These are phyloP conservation scores for Blastobotrys buckinghamii DNA, from an alignment of 1,139 yeast species.

Conservation along the genomic window DNA sequence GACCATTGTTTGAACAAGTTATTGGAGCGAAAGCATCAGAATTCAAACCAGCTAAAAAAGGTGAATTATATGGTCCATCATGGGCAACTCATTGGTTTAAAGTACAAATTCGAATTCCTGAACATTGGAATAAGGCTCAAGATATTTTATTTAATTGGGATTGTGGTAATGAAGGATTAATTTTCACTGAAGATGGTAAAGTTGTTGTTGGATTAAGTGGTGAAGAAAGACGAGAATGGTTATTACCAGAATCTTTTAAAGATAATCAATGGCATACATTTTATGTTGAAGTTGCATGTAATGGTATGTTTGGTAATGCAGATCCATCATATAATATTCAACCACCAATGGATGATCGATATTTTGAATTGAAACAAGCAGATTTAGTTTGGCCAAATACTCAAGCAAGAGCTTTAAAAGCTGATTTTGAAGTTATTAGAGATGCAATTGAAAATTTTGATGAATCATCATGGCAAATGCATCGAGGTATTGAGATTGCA, in stretches of 20 bases:
- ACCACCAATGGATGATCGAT: slow-evolving; percentile 63
- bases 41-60: slow-evolving; percentile 58
- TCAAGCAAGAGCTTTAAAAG: slow-evolving; percentile 70
- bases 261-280: slow-evolving; percentile 45
- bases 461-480: slow-evolving; percentile 70
- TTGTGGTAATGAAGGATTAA: slow-evolving; percentile 76
- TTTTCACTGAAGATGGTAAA: slow-evolving; percentile 59
- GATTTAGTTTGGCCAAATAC: slow-evolving; percentile 80
- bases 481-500: slow-evolving; percentile 70
- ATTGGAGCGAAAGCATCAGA: slow-evolving; percentile 37
- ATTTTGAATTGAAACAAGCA: slow-evolving; percentile 58
- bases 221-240: slow-evolving; percentile 73
- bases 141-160: slow-evolving; percentile 78
- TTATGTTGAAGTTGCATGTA: slow-evolving; percentile 86
- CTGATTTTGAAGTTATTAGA: slow-evolving; percentile 80
- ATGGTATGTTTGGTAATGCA: slow-evolving; percentile 86
- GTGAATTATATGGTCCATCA: slow-evolving; percentile 85
- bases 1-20: slow-evolving; percentile 75
- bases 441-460: slow-evolving; percentile 87
- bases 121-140: slow-evolving; percentile 42
- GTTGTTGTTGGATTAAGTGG: slow-evolving; percentile 87
- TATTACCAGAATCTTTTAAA: slow-evolving; percentile 49
- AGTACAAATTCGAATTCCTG: slow-evolving; percentile 57
- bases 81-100: slow-evolving; percentile 97
- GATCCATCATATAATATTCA: slow-evolving; percentile 39